These are phyloP conservation scores for Adansonia digitata DNA, from an alignment of 345 rosid species.

Conservation along the genomic window DNA sequence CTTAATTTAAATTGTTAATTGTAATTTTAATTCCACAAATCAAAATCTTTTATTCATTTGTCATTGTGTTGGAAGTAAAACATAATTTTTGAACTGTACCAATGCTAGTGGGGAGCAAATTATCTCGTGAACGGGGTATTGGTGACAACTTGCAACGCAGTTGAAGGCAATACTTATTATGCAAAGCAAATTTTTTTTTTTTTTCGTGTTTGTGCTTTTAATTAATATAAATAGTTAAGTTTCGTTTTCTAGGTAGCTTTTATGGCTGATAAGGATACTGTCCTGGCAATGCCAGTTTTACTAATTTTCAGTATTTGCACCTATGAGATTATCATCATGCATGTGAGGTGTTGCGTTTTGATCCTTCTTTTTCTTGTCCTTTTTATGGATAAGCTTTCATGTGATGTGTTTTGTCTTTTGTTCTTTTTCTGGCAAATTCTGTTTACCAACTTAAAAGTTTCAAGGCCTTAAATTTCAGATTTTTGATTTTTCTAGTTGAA, in stretches of 20 bases:
- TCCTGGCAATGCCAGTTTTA: no score
- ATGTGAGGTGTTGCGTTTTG: not conserved
- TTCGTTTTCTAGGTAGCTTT: not conserved
- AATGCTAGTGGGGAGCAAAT: not conserved
- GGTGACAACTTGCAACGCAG: not conserved
- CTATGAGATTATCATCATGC: not conserved
- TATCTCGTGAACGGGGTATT: constrained; percentile 8
- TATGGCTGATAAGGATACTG: not conserved
- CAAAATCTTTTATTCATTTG: no score
- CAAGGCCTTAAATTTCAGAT: not conserved
- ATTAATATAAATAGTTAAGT: not conserved
- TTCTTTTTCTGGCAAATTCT: not conserved
- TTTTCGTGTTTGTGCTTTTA: not conserved
- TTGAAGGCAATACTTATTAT: not conserved
- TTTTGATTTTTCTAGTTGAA: not conserved
- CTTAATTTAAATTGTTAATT: no score
- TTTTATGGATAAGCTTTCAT: not conserved
- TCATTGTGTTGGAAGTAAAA: no score
- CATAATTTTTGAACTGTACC: no score
- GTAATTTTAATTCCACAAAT: no score
- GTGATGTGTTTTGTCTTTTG: not conserved
- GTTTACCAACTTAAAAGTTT: not conserved
- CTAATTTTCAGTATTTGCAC: not conserved
- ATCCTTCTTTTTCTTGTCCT: not conserved
- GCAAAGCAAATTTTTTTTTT: not conserved